phyloP scores from a whole-genome alignment of 163 green algal genomes.

The Chlamydomonas reinhardtii region DNA sequence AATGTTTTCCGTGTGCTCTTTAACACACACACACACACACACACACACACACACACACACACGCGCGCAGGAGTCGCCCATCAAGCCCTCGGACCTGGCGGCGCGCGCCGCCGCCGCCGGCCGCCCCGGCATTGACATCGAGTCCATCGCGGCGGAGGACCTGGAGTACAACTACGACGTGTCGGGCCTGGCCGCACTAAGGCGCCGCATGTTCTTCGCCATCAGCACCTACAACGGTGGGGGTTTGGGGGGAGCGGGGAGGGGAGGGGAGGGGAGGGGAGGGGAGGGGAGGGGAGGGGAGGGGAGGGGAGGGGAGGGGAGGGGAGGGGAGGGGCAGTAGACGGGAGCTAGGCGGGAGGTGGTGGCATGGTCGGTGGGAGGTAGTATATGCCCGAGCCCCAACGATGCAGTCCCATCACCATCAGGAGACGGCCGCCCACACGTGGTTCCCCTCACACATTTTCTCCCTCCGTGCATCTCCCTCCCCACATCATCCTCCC shows the following conservation, averaged over 20 bases:
- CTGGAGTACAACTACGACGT: constrained; percentile 79
- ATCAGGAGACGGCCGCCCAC: too few species aligned
- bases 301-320: not conserved
- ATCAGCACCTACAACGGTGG: constrained; percentile 65
- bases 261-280: too few species aligned
- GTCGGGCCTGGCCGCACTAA: constrained; percentile 64
- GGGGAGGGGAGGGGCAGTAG: too few species aligned
- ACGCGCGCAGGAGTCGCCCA: constrained; percentile 58
- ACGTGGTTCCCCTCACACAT: too few species aligned
- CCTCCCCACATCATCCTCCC: too few species aligned
- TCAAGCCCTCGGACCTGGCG: constrained; percentile 65
- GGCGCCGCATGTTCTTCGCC: constrained; percentile 63
- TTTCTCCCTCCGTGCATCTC: too few species aligned
- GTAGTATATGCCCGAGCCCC: too few species aligned
- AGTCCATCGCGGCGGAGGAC: constrained; percentile 59
- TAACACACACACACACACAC: not conserved
- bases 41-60: not conserved
- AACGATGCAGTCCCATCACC: too few species aligned
- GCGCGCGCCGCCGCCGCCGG: constrained; percentile 3
- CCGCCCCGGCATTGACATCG: constrained; percentile 52
- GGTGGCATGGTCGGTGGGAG: too few species aligned
- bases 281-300: not conserved
- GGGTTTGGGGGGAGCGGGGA: not conserved
- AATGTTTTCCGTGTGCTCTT: too few species aligned
- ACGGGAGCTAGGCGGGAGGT: too few species aligned